These are phyloP conservation scores for Russula dissimulans DNA, from an alignment of 768 basidiomycete genomes.

Conservation along the genomic window DNA sequence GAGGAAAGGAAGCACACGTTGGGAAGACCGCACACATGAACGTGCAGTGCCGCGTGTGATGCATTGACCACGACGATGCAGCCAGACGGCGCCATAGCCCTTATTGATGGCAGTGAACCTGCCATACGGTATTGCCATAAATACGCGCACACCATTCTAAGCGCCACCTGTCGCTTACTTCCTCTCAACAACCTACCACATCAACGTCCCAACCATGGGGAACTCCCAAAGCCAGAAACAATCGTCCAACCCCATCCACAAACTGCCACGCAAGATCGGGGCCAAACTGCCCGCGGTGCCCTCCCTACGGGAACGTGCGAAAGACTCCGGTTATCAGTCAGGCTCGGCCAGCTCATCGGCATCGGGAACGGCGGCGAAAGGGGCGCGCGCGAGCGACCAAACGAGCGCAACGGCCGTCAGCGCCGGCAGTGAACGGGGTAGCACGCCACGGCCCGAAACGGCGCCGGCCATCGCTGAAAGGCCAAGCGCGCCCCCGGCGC, in stretches of 20 bases:
- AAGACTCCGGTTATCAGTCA: slow-evolving; percentile 18
- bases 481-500: slow-evolving; percentile 4
- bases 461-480: slow-evolving; percentile 1
- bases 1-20: too few relatives aligned
- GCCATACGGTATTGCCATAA: not conserved
- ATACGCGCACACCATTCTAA: slow-evolving; percentile 12
- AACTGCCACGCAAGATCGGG: not conserved
- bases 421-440: not conserved
- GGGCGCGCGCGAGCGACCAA: not conserved
- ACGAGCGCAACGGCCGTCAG: not conserved
- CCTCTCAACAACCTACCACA: slow-evolving; percentile 5
- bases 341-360: slow-evolving; percentile 14
- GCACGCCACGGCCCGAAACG: slow-evolving; percentile 4
- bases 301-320: not conserved
- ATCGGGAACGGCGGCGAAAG: slow-evolving; percentile 5
- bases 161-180: not conserved
- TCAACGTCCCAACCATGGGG: slow-evolving; percentile 19
- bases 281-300: not conserved
- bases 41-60: not conserved
- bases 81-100: not conserved
- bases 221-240: slow-evolving; percentile 13
- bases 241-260: not conserved
- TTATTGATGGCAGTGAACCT: not conserved
- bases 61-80: too few relatives aligned
- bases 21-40: not conserved